Evolutionary conservation across 2,329 filamentous ascomycete genomes (phyloP).

Genomic region (Penicillium olsonii): DNA sequence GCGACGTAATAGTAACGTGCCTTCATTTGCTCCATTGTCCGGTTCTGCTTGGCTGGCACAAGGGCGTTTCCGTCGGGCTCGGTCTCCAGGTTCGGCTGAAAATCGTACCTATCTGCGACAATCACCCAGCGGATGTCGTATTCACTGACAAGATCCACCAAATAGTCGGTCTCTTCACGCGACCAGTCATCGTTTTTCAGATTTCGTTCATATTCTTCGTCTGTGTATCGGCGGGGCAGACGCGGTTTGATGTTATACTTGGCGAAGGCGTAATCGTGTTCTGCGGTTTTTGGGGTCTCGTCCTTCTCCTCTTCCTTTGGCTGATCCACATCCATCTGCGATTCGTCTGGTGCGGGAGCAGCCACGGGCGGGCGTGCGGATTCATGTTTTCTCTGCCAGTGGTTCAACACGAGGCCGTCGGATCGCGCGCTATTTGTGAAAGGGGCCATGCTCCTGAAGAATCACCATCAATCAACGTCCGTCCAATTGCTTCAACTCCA

Average conservation of each 20-base stretch:
- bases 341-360: constrained; percentile 33
- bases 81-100: constrained; percentile 33
- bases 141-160: constrained; percentile 72
- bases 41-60: constrained; percentile 47
- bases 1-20: constrained; percentile 85
- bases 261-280: constrained; percentile 64
- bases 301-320: constrained; percentile 40
- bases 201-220: constrained; percentile 79
- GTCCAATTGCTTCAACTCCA: constrained; percentile 57
- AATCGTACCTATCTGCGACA: constrained; percentile 92
- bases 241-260: constrained; percentile 85
- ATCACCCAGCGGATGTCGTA: constrained; percentile 89
- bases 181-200: constrained; percentile 79
- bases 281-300: constrained; percentile 33
- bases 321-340: constrained; percentile 40
- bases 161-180: constrained; percentile 89
- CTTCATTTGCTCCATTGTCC: constrained; percentile 89
- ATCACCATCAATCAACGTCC: constrained; percentile 15
- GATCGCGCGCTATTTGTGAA: constrained; percentile 78
- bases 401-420: constrained; percentile 70
- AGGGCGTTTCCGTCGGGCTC: constrained; percentile 35
- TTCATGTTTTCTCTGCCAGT: constrained; percentile 74
- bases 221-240: constrained; percentile 73
- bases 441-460: constrained; percentile 65
- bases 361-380: constrained; percentile 34